Conservation (phyloP, 768 basidiomycete genomes). For the Leccinum uliginosum region DNA sequence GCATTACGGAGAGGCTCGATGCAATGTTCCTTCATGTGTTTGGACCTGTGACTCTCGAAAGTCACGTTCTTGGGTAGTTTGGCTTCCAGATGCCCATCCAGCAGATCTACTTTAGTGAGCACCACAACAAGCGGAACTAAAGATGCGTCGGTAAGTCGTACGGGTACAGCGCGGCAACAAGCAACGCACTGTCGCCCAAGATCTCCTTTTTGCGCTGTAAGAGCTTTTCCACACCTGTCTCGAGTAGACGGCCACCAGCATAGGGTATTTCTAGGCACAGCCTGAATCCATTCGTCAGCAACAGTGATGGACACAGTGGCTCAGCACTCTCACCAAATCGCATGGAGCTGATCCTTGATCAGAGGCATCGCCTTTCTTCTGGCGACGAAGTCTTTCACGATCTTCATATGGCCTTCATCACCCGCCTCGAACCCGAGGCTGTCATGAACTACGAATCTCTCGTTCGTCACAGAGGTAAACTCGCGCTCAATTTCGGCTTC, state of each 20-base stretch:
- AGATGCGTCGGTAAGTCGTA: no score
- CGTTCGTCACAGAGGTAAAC: neutral
- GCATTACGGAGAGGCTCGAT: neutral
- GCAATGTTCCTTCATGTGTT: neutral
- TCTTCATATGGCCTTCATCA: neutral
- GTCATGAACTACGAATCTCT: neutral
- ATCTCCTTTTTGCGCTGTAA: conserved; percentile 3
- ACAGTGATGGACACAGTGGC: neutral
- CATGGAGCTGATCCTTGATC: conserved; percentile 11
- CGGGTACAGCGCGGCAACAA: conserved; percentile 1
- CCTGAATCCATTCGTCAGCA: conserved; percentile 2
- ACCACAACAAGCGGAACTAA: neutral
- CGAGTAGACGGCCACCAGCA: conserved; percentile 13
- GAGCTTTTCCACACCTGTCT: conserved; percentile 12
- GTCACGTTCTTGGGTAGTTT: neutral
- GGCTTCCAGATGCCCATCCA: conserved; percentile 1
- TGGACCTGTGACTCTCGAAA: neutral
- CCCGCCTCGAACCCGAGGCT: neutral
- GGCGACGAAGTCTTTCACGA: neutral
- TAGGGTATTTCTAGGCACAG: conserved; percentile 15
- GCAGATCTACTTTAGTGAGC: neutral
- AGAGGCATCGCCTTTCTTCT: neutral
- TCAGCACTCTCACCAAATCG: conserved; percentile 7
- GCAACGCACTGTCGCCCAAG: neutral
- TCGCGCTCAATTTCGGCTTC: neutral